Evolutionary conservation across 768 basidiomycete genomes (phyloP).

Genomic region (Mycena rebaudengoi): DNA sequence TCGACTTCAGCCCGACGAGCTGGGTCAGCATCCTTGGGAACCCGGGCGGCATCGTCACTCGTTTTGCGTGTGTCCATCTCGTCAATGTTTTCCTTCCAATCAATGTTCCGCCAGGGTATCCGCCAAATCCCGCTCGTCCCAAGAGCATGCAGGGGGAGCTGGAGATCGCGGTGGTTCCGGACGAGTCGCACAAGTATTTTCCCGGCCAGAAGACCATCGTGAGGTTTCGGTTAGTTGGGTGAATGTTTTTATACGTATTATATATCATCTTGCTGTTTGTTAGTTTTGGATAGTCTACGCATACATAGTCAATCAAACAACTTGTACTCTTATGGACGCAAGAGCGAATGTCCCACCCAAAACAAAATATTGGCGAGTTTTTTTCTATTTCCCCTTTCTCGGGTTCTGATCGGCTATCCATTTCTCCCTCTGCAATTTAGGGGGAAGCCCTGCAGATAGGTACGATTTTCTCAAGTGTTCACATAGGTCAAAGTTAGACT

Average conservation of each 20-base stretch:
- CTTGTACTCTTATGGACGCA: too few relatives aligned
- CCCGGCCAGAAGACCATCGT: slow-evolving; percentile 64
- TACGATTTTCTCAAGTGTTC: too few relatives aligned
- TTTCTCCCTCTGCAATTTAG: too few relatives aligned
- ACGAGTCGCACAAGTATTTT: slow-evolving; percentile 60
- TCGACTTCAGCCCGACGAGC: slow-evolving; percentile 47
- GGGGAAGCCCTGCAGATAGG: too few relatives aligned
- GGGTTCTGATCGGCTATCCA: too few relatives aligned
- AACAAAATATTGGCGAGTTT: too few relatives aligned
- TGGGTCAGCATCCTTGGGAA: slow-evolving; percentile 38
- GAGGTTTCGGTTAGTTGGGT: slow-evolving; percentile 61
- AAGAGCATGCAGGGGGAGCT: slow-evolving; percentile 64
- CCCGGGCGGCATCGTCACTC: slow-evolving; percentile 42
- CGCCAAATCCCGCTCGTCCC: slow-evolving; percentile 23
- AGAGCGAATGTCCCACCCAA: too few relatives aligned
- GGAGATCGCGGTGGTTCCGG: slow-evolving; percentile 60
- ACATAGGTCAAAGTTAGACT: too few relatives aligned
- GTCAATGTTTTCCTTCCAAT: slow-evolving; percentile 16
- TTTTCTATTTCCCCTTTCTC: too few relatives aligned
- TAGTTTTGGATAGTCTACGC: too few relatives aligned
- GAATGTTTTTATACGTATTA: slow-evolving; percentile 24
- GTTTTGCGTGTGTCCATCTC: slow-evolving; percentile 46
- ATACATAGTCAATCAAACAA: too few relatives aligned
- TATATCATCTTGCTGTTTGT: neutral
- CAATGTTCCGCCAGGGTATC: slow-evolving; percentile 17